Base-by-base conservation (phyloP, 108 stramenopile species). In the Pseudonitzschia delicatissima region DNA sequence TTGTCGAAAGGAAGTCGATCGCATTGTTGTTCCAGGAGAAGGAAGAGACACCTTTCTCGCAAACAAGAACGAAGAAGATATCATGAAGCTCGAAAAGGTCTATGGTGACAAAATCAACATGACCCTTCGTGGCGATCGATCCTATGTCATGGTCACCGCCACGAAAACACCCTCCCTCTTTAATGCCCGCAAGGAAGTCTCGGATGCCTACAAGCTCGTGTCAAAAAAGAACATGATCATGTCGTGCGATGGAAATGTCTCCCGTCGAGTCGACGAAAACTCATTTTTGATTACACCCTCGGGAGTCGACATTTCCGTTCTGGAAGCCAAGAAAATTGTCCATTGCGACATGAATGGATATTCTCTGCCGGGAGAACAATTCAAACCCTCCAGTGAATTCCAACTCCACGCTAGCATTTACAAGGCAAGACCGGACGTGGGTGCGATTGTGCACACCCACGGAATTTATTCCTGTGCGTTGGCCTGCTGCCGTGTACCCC, bases 41-140 rank as follows among this genome's bases (percentile, higher is more conserved):
- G 31, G 20, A n/a, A 42, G 33, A 13, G 68, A 69, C 5, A 26
- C 2, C 3, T 69, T 36, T 53, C 42, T 69, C 4, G 45, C 12
- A 2, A 47, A 25, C 1, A 21, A 57, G 18, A 36, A 59, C n/a
- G 45, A 59, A 48, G 33, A 60, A 48, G 45, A 59, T 33, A 6
- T 69, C 58, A 32, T 4, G 7, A 60, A 60, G 29, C 27, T 69
- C 33, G 44, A 44, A n/a, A 64, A 69, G 37, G 37, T 39, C 5
- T 69, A 69, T 33, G 27, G 1, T 11, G 58, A 69, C 44, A 69
- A 69, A 31, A 69, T 69, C 47, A 36, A 44, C 36, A 69, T 69
- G 68, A 69, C 68, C 18, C 27, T 69, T 25, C 57, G 68, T 25
- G 68, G 68, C 18, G 58, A 69, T 60, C 50, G 68, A n/a, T 69